phyloP scores from a whole-genome alignment of 1,139 yeast genomes.

The Hyphopichia fennica region DNA sequence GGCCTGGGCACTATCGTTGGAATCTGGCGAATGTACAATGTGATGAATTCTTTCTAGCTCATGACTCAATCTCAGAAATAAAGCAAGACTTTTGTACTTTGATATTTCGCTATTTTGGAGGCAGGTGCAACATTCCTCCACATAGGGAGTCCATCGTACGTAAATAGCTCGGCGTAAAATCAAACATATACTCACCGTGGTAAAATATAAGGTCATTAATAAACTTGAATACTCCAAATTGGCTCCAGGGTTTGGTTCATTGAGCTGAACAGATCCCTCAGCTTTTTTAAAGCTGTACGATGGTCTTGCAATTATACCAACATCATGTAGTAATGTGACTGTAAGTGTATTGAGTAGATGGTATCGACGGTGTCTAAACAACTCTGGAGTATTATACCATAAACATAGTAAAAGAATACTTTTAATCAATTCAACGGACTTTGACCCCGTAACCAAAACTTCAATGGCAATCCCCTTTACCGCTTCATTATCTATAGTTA shows the following conservation, averaged over 20 bases:
- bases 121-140: slow-evolving; percentile 59
- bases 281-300: slow-evolving; percentile 33
- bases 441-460: slow-evolving; percentile 68
- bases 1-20: slow-evolving; percentile 23
- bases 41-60: slow-evolving; percentile 64
- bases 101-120: slow-evolving; percentile 39
- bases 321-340: slow-evolving; percentile 70
- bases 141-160: slow-evolving; percentile 59
- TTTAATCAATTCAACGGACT: slow-evolving; percentile 67
- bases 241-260: slow-evolving; percentile 12
- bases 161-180: slow-evolving; percentile 53
- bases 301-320: slow-evolving; percentile 66
- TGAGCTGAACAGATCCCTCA: slow-evolving; percentile 31
- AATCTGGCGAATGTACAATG: slow-evolving; percentile 43
- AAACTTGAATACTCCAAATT: slow-evolving; percentile 43
- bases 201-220: slow-evolving; percentile 48
- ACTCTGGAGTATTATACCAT: slow-evolving; percentile 86
- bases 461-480: slow-evolving; percentile 60
- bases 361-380: slow-evolving; percentile 74
- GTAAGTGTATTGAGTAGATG: slow-evolving; percentile 68
- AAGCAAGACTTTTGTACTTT: slow-evolving; percentile 45
- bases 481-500: slow-evolving; percentile 56
- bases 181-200: slow-evolving; percentile 53
- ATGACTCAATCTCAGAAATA: slow-evolving; percentile 59
- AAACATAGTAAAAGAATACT: slow-evolving; percentile 59